Evolutionary conservation across 1,284 basidiomycete genomes (phyloP), one percentile per base, ranked within the genome.

Genomic region (Irpex rosettiformis): DNA sequence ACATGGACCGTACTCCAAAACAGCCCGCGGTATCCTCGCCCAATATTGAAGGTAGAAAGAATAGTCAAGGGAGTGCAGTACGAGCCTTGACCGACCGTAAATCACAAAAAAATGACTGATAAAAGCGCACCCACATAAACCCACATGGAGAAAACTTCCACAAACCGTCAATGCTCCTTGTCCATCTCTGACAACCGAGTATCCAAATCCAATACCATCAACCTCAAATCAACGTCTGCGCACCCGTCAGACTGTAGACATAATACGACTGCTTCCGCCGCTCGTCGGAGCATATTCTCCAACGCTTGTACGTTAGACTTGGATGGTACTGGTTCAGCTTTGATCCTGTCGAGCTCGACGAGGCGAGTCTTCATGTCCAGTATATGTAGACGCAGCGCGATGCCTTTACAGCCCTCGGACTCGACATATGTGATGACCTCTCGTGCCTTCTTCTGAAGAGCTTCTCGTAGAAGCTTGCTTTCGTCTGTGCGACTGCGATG

Each of bases 321-420:
- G 43, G 43, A 47, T 6, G 43, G 43, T 10, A 47, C 43, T 10
- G 43, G 25, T n/a, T 51, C 48, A 8, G 48, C 13, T 6, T 28
- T 51, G 24, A 28, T 22, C 48, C 48, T 22, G 10, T 51, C 48
- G 24, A 51, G 48, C 48, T 51, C 48, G 18, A 51, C 48, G 24
- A 51, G 27, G 10, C 48, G 48, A 7, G 48, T 51, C 48, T 51
- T 51, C 48, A 51, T 29, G 48, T 51, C 48, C 22, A 51, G 48
- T 7, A 51, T 51, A 24, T 51, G 48, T 3, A 51, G 27, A 1
- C 48, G 48, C 2, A 51, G 48, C 10, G 16, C 48, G 25, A 51
- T 51, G 6, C 48, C 48, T 1, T 22, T n/a, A n/a, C 48, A 51
- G 22, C 48, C 48, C 10, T 51, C 10, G 10, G 24, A 13, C 25